Conservation (phyloP, 2,329 filamentous ascomycete genomes). For the Fusarium coicis region DNA sequence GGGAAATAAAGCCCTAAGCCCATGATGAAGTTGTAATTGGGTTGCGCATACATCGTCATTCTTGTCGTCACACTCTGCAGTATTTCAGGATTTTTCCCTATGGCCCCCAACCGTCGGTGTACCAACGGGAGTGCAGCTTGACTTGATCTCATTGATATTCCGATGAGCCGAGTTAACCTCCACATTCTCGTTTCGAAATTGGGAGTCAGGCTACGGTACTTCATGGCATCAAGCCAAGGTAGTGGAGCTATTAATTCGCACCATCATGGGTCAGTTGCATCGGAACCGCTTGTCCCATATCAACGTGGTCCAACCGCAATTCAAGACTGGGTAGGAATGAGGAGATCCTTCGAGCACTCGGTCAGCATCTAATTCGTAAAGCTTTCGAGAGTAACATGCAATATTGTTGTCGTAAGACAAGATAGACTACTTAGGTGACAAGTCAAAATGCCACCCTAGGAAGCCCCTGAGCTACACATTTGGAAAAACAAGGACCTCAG, state of each 20-base stretch:
- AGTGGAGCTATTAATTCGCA: slow-evolving; percentile 18
- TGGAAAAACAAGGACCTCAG: neutral
- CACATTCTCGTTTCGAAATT: slow-evolving; percentile 22
- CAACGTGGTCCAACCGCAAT: slow-evolving; percentile 41
- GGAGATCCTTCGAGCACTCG: slow-evolving; percentile 28
- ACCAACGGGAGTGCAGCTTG: neutral
- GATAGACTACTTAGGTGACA: neutral
- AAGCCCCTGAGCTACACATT: neutral
- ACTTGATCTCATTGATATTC: slow-evolving; percentile 5
- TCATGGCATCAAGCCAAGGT: slow-evolving; percentile 7
- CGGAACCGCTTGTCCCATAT: slow-evolving; percentile 32
- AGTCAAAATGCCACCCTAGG: neutral
- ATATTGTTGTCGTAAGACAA: neutral
- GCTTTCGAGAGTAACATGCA: neutral
- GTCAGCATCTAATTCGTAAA: neutral
- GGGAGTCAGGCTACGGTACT: slow-evolving; percentile 2
- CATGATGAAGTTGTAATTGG: neutral
- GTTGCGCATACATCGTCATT: slow-evolving; percentile 23
- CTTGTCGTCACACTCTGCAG: slow-evolving; percentile 6
- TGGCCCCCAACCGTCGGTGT: slow-evolving; percentile 16
- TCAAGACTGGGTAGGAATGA: slow-evolving; percentile 16
- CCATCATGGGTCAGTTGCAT: slow-evolving; percentile 8
- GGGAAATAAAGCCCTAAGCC: neutral
- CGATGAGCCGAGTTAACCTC: slow-evolving; percentile 1
- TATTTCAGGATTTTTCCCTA: slow-evolving; percentile 18